A percentile compares a stretch with the other conserved stretches of the same genome.
Evolutionary conservation across 495 filamentous ascomycete genomes (phyloP).

Genomic region (Aspergillus cavernicola): DNA sequence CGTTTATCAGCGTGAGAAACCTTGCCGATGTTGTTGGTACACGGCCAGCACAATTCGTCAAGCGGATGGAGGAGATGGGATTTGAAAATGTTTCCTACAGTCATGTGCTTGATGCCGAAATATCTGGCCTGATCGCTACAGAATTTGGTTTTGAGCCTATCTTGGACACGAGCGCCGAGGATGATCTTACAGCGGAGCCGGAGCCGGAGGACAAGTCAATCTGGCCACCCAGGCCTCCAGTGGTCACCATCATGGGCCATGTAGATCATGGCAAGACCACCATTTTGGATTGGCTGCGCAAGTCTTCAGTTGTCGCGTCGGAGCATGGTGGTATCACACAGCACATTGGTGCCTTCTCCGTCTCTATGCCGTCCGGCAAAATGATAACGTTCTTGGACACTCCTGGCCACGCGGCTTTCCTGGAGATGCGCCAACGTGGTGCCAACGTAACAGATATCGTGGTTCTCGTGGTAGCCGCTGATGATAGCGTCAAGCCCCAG

Average conservation of each 20-base stretch:
- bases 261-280: conserved; percentile 99
- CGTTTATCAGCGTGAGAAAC: conserved; percentile 84
- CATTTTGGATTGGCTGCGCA: conserved; percentile 87
- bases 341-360: conserved; percentile 98
- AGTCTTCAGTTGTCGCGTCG: conserved; percentile 81
- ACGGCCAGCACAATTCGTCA: conserved; percentile 65
- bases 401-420: conserved; percentile 91
- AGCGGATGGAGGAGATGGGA: conserved; percentile 67
- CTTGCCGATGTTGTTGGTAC: conserved; percentile 76
- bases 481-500: conserved; percentile 97
- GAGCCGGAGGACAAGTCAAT: conserved; percentile 63
- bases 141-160: conserved; percentile 93
- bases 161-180: conserved; percentile 56
- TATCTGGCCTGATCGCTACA: conserved; percentile 81
- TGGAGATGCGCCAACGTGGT: conserved; percentile 92
- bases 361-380: conserved; percentile 78
- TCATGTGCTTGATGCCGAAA: conserved; percentile 85
- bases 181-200: conserved; percentile 72
- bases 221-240: conserved; percentile 75
- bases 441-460: conserved; percentile 97
- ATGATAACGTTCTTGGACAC: conserved; percentile 96
- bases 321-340: conserved; percentile 98
- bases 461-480: conserved; percentile 91
- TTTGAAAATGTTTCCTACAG: conserved; percentile 78
- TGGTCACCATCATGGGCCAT: conserved; percentile 99